Base-by-base conservation (phyloP, 2,329 filamentous ascomycete genomes). In the Teratosphaeriaceae sp. region DNA sequence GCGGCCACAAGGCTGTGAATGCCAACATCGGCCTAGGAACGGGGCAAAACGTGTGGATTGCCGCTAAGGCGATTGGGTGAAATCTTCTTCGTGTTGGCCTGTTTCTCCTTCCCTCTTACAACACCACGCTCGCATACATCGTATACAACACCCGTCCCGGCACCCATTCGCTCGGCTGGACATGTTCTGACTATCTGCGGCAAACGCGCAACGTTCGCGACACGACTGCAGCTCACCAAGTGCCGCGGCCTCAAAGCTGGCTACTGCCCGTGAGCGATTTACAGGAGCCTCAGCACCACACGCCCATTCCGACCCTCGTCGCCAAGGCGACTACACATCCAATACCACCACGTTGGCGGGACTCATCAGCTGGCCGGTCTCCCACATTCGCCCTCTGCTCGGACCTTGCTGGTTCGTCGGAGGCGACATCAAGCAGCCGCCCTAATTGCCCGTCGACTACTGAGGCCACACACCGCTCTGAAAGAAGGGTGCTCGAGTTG, bases 331-430 rank as follows among this genome's bases (percentile, higher is more conserved):
- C 64, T 56, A 51, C 51, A 40, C 46, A 31, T 42, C 50, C 58
- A 65, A 76, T 69, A 79, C 79, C 80, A 84, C 80, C 88, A 94
- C 94, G 80, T 94, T 94, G 88, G 88, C 87, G 87, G 85, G 84
- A 77, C 74, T 81, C 80, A 79, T 76, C 70, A 74, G 76, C 70
- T 68, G 76, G 69, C 71, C 78, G 72, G 79, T 85, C 68, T 83
- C 81, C 68, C 83, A 84, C 72, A 75, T 84, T 66, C 84, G 84
- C 76, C 89, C 88, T 79, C 86, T 94, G 74, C 83, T 90, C 68
- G 88, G 88, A 76, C 90, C 88, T 71, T 82, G 82, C 76, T 87
- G 88, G 88, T 88, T 94, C 81, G 90, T 90, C 70, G 82, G 82
- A 76, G 89, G 88, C 75, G 87, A 92, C 76, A 55, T 62, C 51